phyloP scores from a whole-genome alignment of 2,329 filamentous ascomycete genomes.

The Aureobasidium sp. region DNA sequence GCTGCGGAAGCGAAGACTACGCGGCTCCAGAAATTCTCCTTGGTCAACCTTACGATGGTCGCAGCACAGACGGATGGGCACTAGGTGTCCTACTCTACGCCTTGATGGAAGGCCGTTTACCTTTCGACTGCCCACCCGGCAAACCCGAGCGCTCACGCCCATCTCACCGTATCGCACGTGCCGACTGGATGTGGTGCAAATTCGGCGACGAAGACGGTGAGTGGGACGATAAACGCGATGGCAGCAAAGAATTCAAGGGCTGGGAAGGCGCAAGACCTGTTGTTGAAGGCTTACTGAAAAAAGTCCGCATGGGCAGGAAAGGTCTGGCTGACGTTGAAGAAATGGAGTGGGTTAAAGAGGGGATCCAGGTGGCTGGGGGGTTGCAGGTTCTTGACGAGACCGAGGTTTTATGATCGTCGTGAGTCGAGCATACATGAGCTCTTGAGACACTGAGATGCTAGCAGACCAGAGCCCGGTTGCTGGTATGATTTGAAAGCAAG shows the following conservation, averaged over 20 bases:
- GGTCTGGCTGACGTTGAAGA: conserved; percentile 64
- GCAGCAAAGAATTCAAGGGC: conserved; percentile 43
- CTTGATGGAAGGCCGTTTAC: conserved; percentile 82
- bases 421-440: not conserved
- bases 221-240: conserved; percentile 80
- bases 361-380: conserved; percentile 59
- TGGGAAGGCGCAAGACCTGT: conserved; percentile 71
- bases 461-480: too few relatives aligned
- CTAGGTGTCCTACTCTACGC: conserved; percentile 90
- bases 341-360: conserved; percentile 68
- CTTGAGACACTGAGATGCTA: too few relatives aligned
- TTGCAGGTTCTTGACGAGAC: not conserved
- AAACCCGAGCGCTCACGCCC: conserved; percentile 65
- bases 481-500: too few relatives aligned
- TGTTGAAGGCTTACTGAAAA: conserved; percentile 77
- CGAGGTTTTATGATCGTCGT: not conserved
- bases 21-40: conserved; percentile 94
- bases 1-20: conserved; percentile 95
- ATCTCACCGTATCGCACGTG: conserved; percentile 88
- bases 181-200: conserved; percentile 91
- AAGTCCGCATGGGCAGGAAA: conserved; percentile 69
- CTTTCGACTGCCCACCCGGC: conserved; percentile 83
- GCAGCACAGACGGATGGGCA: conserved; percentile 89
- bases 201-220: conserved; percentile 80
- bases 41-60: conserved; percentile 89